Evolutionary conservation across 140 eudicot species (phyloP).

Genomic region (Flaveria floridana): DNA sequence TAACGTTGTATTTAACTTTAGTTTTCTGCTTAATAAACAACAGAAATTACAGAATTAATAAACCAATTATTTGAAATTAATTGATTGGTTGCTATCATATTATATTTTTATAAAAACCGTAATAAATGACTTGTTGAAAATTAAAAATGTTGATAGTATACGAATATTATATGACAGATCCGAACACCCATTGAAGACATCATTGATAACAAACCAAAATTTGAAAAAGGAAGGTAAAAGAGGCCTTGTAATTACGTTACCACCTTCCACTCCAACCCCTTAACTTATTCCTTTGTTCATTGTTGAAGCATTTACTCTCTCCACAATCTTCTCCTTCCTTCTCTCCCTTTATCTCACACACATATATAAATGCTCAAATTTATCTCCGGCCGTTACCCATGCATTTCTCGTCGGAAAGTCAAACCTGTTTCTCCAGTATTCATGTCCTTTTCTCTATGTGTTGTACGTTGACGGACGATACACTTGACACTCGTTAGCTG

Average conservation of each 20-base stretch:
- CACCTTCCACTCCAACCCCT: slow-evolving; percentile 53
- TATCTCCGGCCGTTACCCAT: slow-evolving; percentile 37
- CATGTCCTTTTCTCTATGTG: slow-evolving; percentile 25
- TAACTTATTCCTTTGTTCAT: slow-evolving; percentile 27
- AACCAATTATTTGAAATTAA: background rate
- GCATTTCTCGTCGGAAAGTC: slow-evolving; percentile 28
- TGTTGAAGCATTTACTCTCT: slow-evolving; percentile 26
- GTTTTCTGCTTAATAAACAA: background rate
- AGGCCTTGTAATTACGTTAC: slow-evolving; percentile 43
- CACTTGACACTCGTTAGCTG: background rate
- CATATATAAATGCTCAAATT: slow-evolving; percentile 20
- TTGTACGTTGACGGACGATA: slow-evolving; percentile 17
- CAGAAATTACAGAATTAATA: too few species aligned
- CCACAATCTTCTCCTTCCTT: slow-evolving; percentile 31
- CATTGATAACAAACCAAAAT: slow-evolving; percentile 6
- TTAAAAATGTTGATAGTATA: background rate
- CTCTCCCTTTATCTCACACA: slow-evolving; percentile 19
- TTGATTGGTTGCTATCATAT: background rate
- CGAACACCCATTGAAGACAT: slow-evolving; percentile 8
- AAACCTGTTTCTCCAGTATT: slow-evolving; percentile 17
- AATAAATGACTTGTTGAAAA: background rate
- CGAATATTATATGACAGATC: background rate
- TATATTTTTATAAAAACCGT: background rate
- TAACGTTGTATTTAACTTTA: background rate
- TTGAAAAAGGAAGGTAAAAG: slow-evolving; percentile 15